Base-by-base conservation (phyloP, 2,329 filamentous ascomycete species). In the Alternaria dauci region DNA sequence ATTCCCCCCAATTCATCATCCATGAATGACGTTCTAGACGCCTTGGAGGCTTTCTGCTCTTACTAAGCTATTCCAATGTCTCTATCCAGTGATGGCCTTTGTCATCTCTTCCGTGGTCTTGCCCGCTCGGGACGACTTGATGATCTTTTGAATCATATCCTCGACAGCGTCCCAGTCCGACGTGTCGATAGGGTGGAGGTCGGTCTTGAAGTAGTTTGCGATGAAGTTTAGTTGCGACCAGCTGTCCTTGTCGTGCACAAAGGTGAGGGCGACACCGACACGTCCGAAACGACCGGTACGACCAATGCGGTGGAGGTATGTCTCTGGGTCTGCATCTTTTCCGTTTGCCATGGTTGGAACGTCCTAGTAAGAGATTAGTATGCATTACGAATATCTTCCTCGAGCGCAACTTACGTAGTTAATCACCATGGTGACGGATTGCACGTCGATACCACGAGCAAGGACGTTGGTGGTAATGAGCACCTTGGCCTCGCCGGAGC, bases 391-490 rank as follows among this genome's bases (percentile, higher is more conserved):
- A 26, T 9, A 26, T 46, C 2, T 25, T 34, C 12, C 23, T 36
- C 12, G n/a, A 26, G 2, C 8, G 20, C 5, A 14, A 65, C 70
- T 65, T 80, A 86, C 85, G 80, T 99, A 99, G 84, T 99, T 99
- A 84, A 99, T 93, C 55, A 99, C 95, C 90, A 99, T 95, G 9
- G 93, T 97, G 14, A 99, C 95, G 28, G 89, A 89, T 81, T 96
- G 80, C 76, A 98, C 83, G 75, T 99, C 95, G 72, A 99, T 98
- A 76, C 95, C 95, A 75, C 95, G 93, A 8, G 95, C 92, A 59
- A 99, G 87, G 38, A 99, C 94, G 75, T 99, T 99, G 70, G 95
- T 99, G 1, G 95, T 96, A 75, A 99, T 97, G 63, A 99, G 89
- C 8, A 99, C 95, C 83, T 99, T 99, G 73, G 93, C 93, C 60